phyloP scores from a whole-genome alignment of 2,329 filamentous ascomycete genomes.

The Rhynchosporium secalis region DNA sequence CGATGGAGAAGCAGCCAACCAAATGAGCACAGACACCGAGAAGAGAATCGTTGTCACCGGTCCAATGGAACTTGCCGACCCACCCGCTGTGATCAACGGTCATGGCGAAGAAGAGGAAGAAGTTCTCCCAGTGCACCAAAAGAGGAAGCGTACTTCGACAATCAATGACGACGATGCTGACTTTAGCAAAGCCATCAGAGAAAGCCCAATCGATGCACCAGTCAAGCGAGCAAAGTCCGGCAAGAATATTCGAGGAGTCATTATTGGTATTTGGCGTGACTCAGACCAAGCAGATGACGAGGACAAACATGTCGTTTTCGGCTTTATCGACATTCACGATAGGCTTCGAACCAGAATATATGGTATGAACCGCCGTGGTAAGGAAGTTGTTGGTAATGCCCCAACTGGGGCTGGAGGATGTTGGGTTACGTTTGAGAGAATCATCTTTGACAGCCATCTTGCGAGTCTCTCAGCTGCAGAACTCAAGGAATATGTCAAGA shows the following conservation, averaged over 20 bases:
- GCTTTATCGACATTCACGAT: conserved; percentile 62
- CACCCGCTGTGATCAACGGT: conserved; percentile 28
- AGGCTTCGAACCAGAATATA: conserved; percentile 61
- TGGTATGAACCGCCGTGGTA: conserved; percentile 49
- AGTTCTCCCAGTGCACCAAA: conserved; percentile 48
- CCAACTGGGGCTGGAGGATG: conserved; percentile 61
- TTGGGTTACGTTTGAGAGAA: conserved; percentile 63
- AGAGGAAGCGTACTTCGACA: conserved; percentile 57
- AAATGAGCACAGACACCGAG: conserved; percentile 27
- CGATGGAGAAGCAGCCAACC: conserved; percentile 14
- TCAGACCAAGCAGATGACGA: conserved; percentile 50
- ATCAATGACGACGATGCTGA: conserved; percentile 52
- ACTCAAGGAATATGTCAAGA: conserved; percentile 62
- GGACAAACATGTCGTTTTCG: conserved; percentile 59
- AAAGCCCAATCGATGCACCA: conserved; percentile 27
- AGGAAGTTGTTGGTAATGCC: conserved; percentile 46
- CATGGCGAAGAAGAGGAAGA: conserved; percentile 42
- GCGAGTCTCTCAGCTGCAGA: conserved; percentile 56
- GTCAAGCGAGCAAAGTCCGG: conserved; percentile 31
- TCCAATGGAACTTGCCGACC: conserved; percentile 25
- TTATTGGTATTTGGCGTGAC: conserved; percentile 62
- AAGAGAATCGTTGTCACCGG: conserved; percentile 32
- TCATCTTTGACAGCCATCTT: conserved; percentile 59
- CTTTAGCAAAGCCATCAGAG: conserved; percentile 28
- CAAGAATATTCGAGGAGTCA: conserved; percentile 35